These are phyloP conservation scores for Colletotrichum gigasporum DNA, from an alignment of 2,329 filamentous ascomycete genomes.

Conservation along the genomic window DNA sequence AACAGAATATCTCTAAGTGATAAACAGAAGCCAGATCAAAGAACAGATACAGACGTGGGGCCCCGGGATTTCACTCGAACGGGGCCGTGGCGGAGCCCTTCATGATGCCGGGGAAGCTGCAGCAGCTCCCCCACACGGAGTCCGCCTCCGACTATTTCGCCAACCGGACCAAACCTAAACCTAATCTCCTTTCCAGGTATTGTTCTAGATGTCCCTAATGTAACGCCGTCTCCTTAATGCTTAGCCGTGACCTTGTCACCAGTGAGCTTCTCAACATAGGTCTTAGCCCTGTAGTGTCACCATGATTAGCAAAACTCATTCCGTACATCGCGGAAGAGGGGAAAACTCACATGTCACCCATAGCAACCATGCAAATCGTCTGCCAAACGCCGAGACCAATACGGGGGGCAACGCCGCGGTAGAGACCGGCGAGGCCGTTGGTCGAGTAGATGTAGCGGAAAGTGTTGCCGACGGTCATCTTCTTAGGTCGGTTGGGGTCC, in stretches of 20 bases:
- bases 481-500: slow-evolving; percentile 98
- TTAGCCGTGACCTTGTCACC: slow-evolving; percentile 72
- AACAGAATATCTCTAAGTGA: slow-evolving; percentile 13
- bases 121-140: slow-evolving; percentile 10
- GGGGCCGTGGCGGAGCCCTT: slow-evolving; percentile 7
- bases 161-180: slow-evolving; percentile 1
- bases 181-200: slow-evolving; percentile 25
- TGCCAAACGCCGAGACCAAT: slow-evolving; percentile 98
- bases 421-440: slow-evolving; percentile 91
- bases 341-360: slow-evolving; percentile 90
- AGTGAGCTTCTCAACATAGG: slow-evolving; percentile 73
- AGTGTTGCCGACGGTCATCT: slow-evolving; percentile 94
- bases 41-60: slow-evolving; percentile 22
- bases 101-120: neutral
- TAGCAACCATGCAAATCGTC: slow-evolving; percentile 99
- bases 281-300: slow-evolving; percentile 64
- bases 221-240: slow-evolving; percentile 65
- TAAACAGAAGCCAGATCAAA: slow-evolving; percentile 13
- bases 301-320: slow-evolving; percentile 36
- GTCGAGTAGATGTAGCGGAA: slow-evolving; percentile 87
- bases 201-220: slow-evolving; percentile 31
- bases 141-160: slow-evolving; percentile 5
- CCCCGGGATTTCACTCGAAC: slow-evolving; percentile 29
- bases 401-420: slow-evolving; percentile 93
- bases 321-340: neutral